A percentile compares a stretch with the other conserved stretches of the same genome.
Conservation (phyloP, 805 yeast genomes). For the Yueomyces sinensis region DNA sequence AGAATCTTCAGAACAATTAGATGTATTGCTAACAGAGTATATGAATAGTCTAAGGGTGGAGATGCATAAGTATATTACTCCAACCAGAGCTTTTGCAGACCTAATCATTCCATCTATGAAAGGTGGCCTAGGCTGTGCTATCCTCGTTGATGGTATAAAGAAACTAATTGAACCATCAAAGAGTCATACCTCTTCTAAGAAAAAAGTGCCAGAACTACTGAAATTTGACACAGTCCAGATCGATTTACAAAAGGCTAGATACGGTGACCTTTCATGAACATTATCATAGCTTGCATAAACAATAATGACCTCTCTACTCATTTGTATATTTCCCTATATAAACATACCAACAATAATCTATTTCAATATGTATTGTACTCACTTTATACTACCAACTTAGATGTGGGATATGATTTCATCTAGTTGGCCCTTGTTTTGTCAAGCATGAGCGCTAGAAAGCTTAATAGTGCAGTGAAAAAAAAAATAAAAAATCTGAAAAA, state of each 20-base stretch:
- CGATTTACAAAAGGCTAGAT: constrained; percentile 21
- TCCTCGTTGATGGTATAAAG: constrained; percentile 21
- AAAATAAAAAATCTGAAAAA: too few relatives aligned
- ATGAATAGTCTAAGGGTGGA: constrained; percentile 20
- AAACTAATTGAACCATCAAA: constrained; percentile 16
- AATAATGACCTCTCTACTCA: not conserved
- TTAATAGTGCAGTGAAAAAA: too few relatives aligned
- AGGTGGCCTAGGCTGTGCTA: constrained; percentile 16
- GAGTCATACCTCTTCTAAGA: constrained; percentile 2
- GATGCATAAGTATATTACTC: constrained; percentile 19
- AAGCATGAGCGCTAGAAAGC: too few relatives aligned
- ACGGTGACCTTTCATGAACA: constrained; percentile 15
- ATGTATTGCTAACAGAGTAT: constrained; percentile 15
- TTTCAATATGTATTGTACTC: too few relatives aligned
- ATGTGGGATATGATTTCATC: too few relatives aligned
- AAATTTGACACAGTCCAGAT: constrained; percentile 20
- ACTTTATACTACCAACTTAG: too few relatives aligned
- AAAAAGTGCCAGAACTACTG: constrained; percentile 10
- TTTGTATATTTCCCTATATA: too few relatives aligned
- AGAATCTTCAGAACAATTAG: constrained; percentile 8
- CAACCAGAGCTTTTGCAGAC: constrained; percentile 20
- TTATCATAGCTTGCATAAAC: too few relatives aligned
- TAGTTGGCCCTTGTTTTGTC: too few relatives aligned
- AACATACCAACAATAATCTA: too few relatives aligned
- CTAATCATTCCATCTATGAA: constrained; percentile 20